Percentiles rank a stretch among this genome's conserved stretches.
Conservation (phyloP, 208 protist species). For the Wallacemonas rigidus region DNA sequence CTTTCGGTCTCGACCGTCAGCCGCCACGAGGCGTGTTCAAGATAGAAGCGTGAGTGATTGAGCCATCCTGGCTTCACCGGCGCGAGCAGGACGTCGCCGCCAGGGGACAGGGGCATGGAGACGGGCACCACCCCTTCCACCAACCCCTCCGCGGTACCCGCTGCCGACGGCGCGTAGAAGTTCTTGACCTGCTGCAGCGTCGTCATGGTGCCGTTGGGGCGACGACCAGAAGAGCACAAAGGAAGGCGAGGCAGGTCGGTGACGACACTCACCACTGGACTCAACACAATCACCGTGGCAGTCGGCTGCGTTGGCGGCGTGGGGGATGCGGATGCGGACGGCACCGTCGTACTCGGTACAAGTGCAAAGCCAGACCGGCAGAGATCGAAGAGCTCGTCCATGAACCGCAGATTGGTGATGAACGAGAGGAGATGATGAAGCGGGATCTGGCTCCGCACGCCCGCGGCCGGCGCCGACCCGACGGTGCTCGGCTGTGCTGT, state of each 20-base stretch:
- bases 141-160: neutral
- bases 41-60: slow-evolving; percentile 39
- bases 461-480: neutral
- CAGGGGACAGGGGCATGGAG: neutral
- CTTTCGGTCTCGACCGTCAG: slow-evolving; percentile 24
- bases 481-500: neutral
- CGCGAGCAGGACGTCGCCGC: neutral
- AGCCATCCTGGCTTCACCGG: slow-evolving; percentile 5
- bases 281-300: slow-evolving; percentile 5
- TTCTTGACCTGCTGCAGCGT: neutral
- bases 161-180: slow-evolving; percentile 1
- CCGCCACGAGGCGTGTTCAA: slow-evolving; percentile 36
- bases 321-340: neutral
- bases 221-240: too few species aligned
- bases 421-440: slow-evolving; percentile 29
- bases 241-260: slow-evolving; percentile 15
- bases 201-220: neutral
- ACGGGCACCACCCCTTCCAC: neutral
- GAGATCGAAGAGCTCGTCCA: slow-evolving; percentile 54
- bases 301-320: slow-evolving; percentile 16
- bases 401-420: slow-evolving; percentile 37
- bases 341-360: neutral
- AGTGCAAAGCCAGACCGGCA: slow-evolving; percentile 47
- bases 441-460: neutral
- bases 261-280: slow-evolving; percentile 13